These are phyloP conservation scores for Penicillium brevicompactum DNA, from an alignment of 2,329 filamentous ascomycete genomes.

Conservation along the genomic window DNA sequence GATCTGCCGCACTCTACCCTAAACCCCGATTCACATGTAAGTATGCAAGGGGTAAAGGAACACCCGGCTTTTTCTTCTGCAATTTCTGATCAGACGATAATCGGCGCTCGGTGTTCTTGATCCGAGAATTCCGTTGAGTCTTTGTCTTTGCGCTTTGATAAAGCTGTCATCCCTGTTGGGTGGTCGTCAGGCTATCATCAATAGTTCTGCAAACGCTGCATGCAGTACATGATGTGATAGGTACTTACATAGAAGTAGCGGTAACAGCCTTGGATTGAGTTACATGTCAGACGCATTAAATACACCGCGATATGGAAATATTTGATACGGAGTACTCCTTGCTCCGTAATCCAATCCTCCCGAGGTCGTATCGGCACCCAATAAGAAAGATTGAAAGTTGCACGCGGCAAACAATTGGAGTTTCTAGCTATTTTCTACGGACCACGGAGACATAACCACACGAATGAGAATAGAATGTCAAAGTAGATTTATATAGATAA, in stretches of 20 bases:
- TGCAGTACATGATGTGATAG: not conserved
- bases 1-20: not conserved
- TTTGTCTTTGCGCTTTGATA: not conserved
- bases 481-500: too few species aligned
- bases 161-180: not conserved
- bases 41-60: not conserved
- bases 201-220: not conserved
- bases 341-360: too few species aligned
- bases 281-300: not conserved
- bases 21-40: not conserved
- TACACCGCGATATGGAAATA: not conserved
- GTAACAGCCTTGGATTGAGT: not conserved
- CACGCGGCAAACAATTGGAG: too few species aligned
- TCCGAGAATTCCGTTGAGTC: not conserved
- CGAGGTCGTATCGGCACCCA: too few species aligned
- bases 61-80: not conserved
- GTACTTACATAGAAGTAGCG: too few species aligned
- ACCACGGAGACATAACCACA: too few species aligned
- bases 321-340: too few species aligned
- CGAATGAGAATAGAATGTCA: too few species aligned
- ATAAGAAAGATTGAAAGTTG: too few species aligned
- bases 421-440: too few species aligned
- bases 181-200: not conserved
- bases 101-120: not conserved
- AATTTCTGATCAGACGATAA: not conserved